Conservation (phyloP, 2,329 filamentous ascomycete genomes). For the Zasmidium cellare region DNA sequence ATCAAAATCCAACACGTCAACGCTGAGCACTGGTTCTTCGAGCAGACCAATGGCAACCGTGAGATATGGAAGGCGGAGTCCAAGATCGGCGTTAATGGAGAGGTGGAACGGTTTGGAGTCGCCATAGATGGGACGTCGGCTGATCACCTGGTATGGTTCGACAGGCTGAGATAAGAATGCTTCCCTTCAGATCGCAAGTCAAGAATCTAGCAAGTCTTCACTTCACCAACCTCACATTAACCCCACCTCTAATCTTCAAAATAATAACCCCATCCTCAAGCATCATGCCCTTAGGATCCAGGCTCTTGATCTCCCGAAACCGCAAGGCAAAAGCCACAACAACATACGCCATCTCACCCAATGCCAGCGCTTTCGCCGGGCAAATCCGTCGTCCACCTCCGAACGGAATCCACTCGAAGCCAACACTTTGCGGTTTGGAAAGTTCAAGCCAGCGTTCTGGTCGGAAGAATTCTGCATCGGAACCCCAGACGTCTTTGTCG, state of each 20-base stretch:
- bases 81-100: too few relatives aligned
- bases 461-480: conserved; percentile 1
- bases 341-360: neutral
- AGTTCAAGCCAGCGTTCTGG: conserved; percentile 1
- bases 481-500: neutral
- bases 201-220: too few relatives aligned
- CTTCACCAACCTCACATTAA: neutral
- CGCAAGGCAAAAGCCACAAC: conserved; percentile 1
- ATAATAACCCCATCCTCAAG: neutral
- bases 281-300: conserved; percentile 1
- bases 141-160: too few relatives aligned
- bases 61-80: too few relatives aligned
- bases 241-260: conserved; percentile 4
- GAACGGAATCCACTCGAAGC: conserved; percentile 1
- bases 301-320: conserved; percentile 1
- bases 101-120: too few relatives aligned
- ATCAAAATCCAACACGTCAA: too few relatives aligned
- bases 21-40: too few relatives aligned
- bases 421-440: neutral
- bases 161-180: too few relatives aligned
- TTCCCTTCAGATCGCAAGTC: too few relatives aligned
- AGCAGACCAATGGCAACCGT: too few relatives aligned
- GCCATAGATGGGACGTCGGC: too few relatives aligned
- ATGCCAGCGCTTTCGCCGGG: neutral
- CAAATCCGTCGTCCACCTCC: conserved; percentile 1